A percentile compares a stretch with the other conserved stretches of the same genome.
phyloP scores from a whole-genome alignment of 805 yeast genomes.

The Kodamaea laetipori region DNA sequence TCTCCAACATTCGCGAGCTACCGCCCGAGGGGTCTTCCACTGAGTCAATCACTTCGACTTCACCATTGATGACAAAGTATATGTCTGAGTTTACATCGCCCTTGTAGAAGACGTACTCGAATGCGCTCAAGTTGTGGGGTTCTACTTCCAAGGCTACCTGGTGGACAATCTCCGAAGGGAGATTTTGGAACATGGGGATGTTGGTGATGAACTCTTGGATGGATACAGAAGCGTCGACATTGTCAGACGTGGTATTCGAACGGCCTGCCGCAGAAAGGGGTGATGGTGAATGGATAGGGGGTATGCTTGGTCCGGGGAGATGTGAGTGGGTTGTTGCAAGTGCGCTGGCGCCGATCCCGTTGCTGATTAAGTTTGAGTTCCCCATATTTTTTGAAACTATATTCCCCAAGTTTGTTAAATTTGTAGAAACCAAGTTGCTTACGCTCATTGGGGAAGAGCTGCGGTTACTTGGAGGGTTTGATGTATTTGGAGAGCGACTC shows the following conservation, averaged over 20 bases:
- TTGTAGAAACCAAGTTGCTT: no score
- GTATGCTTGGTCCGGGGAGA: slow-evolving; percentile 19
- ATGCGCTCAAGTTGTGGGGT: slow-evolving; percentile 52
- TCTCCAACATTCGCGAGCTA: slow-evolving; percentile 27
- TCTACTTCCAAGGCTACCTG: slow-evolving; percentile 66
- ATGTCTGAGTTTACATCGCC: slow-evolving; percentile 65
- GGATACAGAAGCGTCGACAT: slow-evolving; percentile 55
- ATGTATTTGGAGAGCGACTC: no score
- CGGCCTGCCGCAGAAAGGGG: slow-evolving; percentile 18
- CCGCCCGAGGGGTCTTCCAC: slow-evolving; percentile 13
- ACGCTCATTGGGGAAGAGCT: slow-evolving; percentile 10
- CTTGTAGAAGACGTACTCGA: slow-evolving; percentile 60
- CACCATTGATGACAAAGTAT: slow-evolving; percentile 66
- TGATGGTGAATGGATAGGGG: slow-evolving; percentile 21
- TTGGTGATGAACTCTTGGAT: slow-evolving; percentile 59
- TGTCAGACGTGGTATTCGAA: slow-evolving; percentile 19
- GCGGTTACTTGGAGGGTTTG: no score
- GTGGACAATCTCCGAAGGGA: slow-evolving; percentile 63
- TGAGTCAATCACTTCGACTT: slow-evolving; percentile 61
- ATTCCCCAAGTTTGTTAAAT: no score
- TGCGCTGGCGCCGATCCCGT: slow-evolving; percentile 16
- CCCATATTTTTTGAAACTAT: no score
- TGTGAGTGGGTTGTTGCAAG: slow-evolving; percentile 16
- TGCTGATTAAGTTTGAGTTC: slow-evolving; percentile 7
- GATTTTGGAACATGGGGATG: slow-evolving; percentile 57